Evolutionary conservation across 108 stramenopile genomes (phyloP).

Genomic region (Bacterosira constricta): DNA sequence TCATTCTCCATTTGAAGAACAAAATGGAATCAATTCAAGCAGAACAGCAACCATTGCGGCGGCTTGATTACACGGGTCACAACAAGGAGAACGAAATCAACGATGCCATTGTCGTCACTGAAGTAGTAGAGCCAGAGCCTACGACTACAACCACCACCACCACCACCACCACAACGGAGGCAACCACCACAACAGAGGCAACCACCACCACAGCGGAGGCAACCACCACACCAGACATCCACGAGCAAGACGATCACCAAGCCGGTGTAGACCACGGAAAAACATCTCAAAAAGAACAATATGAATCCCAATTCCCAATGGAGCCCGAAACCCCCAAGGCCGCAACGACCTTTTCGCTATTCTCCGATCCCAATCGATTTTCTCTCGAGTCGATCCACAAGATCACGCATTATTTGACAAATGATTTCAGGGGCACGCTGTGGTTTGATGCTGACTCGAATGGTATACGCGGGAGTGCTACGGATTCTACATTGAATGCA

Average conservation of each 20-base stretch:
- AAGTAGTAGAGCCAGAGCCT: too few relatives aligned
- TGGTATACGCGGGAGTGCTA: slow-evolving; percentile 19
- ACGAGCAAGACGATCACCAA: not conserved
- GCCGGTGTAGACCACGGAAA: too few relatives aligned
- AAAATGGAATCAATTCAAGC: too few relatives aligned
- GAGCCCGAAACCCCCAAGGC: slow-evolving; percentile 5
- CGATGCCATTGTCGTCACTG: too few relatives aligned
- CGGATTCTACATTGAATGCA: slow-evolving; percentile 29
- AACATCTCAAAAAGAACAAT: not conserved
- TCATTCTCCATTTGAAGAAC: too few relatives aligned
- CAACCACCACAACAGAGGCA: not conserved
- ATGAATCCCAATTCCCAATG: not conserved
- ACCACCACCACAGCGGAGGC: not conserved
- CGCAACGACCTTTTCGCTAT: slow-evolving; percentile 7
- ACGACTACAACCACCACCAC: too few relatives aligned
- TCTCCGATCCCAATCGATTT: slow-evolving; percentile 2
- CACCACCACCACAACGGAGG: not conserved
- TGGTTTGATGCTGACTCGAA: slow-evolving; percentile 31
- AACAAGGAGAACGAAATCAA: too few relatives aligned
- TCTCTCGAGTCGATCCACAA: not conserved
- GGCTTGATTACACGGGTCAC: too few relatives aligned
- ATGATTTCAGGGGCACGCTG: not conserved
- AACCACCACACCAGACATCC: not conserved
- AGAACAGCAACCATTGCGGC: too few relatives aligned
- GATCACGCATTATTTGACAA: slow-evolving; percentile 2